Conservation (phyloP, 2,329 filamentous ascomycete species). For the Penicillium italicum region DNA sequence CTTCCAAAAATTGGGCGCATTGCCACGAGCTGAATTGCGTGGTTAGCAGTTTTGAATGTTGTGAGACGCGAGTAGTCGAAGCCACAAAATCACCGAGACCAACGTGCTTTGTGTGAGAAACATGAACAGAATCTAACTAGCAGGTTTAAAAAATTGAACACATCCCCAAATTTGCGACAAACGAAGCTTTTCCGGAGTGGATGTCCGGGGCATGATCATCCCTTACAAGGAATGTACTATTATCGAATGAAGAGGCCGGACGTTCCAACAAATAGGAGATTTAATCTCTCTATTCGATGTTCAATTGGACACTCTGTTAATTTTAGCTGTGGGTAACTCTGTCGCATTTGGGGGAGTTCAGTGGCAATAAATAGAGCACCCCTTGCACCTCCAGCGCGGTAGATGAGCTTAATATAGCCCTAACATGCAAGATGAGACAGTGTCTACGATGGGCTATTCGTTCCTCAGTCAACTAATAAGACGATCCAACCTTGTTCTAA, state of each 20-base stretch:
- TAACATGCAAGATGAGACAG: constrained; percentile 5
- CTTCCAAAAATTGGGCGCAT: background rate
- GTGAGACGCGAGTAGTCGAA: background rate
- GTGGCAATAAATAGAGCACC: background rate
- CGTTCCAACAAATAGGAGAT: background rate
- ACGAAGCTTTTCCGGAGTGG: background rate
- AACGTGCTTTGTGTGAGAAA: background rate
- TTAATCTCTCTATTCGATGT: background rate
- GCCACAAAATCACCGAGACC: background rate
- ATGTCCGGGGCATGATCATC: background rate
- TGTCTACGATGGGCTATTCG: background rate
- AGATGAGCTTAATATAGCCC: constrained; percentile 12
- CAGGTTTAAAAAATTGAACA: background rate
- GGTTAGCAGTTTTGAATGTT: background rate
- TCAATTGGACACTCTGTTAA: background rate
- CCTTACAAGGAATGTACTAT: background rate
- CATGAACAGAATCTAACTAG: background rate
- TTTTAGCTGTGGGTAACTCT: background rate
- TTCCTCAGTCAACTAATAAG: constrained; percentile 1
- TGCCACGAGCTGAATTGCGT: background rate
- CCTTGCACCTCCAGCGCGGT: constrained; percentile 8
- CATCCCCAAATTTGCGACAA: background rate
- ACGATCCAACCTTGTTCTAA: background rate
- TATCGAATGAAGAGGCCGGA: background rate
- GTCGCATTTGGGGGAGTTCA: background rate